A percentile compares a stretch with the other conserved stretches of the same genome.
These are phyloP conservation scores for Grosmannia huntii DNA, from an alignment of 2,329 filamentous ascomycete species.

Conservation along the genomic window DNA sequence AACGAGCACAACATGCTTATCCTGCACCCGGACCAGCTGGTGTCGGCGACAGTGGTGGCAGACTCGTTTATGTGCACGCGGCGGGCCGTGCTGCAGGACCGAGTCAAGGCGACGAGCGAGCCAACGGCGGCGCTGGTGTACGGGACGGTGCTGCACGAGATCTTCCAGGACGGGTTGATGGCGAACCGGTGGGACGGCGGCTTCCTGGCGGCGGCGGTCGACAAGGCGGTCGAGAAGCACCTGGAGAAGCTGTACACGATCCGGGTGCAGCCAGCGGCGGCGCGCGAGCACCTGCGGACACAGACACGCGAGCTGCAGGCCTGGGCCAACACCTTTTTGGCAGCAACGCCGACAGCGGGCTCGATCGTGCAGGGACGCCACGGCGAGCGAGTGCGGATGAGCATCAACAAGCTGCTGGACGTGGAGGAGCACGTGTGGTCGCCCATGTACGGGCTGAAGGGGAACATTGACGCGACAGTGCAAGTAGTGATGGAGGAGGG, in stretches of 20 bases:
- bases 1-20: slow-evolving; percentile 77
- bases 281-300: slow-evolving; percentile 65
- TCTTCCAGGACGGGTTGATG: slow-evolving; percentile 83
- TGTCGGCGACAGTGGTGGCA: slow-evolving; percentile 90
- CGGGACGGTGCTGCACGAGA: slow-evolving; percentile 84
- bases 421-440: slow-evolving; percentile 98
- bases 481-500: slow-evolving; percentile 65
- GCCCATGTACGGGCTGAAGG: slow-evolving; percentile 91
- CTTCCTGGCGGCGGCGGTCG: slow-evolving; percentile 55
- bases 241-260: slow-evolving; percentile 86
- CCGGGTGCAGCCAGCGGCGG: slow-evolving; percentile 58
- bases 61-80: slow-evolving; percentile 89
- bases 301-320: slow-evolving; percentile 71
- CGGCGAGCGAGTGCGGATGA: slow-evolving; percentile 64
- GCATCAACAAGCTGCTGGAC: slow-evolving; percentile 85
- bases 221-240: slow-evolving; percentile 58
- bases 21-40: slow-evolving; percentile 85
- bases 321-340: slow-evolving; percentile 77
- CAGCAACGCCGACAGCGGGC: slow-evolving; percentile 39
- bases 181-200: slow-evolving; percentile 65
- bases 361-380: slow-evolving; percentile 71
- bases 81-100: slow-evolving; percentile 84
- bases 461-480: slow-evolving; percentile 94
- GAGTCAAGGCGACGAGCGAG: slow-evolving; percentile 80
- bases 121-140: slow-evolving; percentile 74